These are phyloP conservation scores for Aquilaria sinensis DNA, from an alignment of 345 rosid genomes.

Conservation along the genomic window DNA sequence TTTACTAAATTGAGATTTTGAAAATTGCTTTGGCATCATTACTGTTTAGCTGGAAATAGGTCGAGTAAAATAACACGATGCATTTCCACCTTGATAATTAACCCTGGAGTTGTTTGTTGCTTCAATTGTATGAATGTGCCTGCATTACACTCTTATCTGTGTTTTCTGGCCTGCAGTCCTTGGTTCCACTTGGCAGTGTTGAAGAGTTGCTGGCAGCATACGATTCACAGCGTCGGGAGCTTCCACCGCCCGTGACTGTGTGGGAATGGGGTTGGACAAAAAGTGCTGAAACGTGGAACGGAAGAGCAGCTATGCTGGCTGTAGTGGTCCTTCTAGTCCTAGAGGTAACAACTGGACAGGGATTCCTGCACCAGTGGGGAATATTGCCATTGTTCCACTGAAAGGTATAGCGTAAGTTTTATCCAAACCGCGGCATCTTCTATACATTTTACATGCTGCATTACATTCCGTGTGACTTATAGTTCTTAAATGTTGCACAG, in stretches of 20 bases:
- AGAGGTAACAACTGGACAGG: constrained; percentile 91
- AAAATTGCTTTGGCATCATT: background rate
- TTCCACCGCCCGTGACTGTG: constrained; percentile 82
- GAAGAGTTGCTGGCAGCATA: constrained; percentile 84
- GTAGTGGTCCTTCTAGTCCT: constrained; percentile 76
- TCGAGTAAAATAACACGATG: too few relatives aligned
- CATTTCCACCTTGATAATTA: background rate
- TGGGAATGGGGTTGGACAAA: constrained; percentile 99
- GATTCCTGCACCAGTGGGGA: constrained; percentile 95
- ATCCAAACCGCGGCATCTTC: constrained; percentile 14
- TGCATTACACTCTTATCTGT: background rate
- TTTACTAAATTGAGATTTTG: background rate
- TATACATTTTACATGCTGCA: constrained; percentile 4
- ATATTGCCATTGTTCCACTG: constrained; percentile 53
- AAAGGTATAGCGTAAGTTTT: constrained; percentile 7
- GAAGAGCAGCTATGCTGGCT: constrained; percentile 97
- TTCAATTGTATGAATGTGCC: background rate
- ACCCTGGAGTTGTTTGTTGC: background rate
- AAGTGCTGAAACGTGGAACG: constrained; percentile 99
- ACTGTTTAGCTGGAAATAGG: too few relatives aligned
- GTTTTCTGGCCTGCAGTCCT: constrained; percentile 51
- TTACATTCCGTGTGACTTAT: background rate
- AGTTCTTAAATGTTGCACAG: background rate
- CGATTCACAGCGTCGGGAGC: constrained; percentile 86
- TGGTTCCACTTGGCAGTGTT: constrained; percentile 92